Percentiles rank a stretch among this genome's conserved stretches.
phyloP scores from a whole-genome alignment of 129 eudicot species.

The Dittrichia graveolens region DNA sequence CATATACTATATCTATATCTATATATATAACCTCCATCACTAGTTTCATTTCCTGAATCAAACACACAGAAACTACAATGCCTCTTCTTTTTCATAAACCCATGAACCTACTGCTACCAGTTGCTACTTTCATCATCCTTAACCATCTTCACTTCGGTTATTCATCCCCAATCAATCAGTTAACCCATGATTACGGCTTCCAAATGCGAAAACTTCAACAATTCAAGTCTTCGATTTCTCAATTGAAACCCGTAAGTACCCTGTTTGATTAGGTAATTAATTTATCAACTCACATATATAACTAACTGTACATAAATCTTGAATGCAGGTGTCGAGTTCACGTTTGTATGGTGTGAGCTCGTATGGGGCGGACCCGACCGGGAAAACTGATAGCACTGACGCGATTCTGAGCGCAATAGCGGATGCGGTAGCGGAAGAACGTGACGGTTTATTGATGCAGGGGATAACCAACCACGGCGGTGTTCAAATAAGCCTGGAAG shows the following conservation, averaged over 20 bases:
- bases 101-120: constrained; percentile 21
- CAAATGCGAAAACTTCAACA: constrained; percentile 36
- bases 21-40: constrained; percentile 2
- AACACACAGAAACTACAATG: constrained; percentile 25
- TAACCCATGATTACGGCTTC: constrained; percentile 13
- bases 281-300: neutral
- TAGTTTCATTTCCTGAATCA: constrained; percentile 22
- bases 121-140: constrained; percentile 31
- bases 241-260: constrained; percentile 27
- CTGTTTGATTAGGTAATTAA: neutral
- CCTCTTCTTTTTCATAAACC: constrained; percentile 22
- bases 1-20: neutral
- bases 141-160: constrained; percentile 32
- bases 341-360: constrained; percentile 60
- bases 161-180: constrained; percentile 10
- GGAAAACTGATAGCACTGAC: constrained; percentile 78
- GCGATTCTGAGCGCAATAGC: constrained; percentile 64
- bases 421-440: constrained; percentile 59
- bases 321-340: constrained; percentile 38
- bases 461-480: constrained; percentile 89
- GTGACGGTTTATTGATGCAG: constrained; percentile 53
- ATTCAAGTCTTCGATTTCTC: constrained; percentile 23
- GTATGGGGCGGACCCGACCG: constrained; percentile 95
- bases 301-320: neutral
- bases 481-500: constrained; percentile 64